Evolutionary conservation across 331 rosid genomes (phyloP).

Genomic region (Arachis monticola): DNA sequence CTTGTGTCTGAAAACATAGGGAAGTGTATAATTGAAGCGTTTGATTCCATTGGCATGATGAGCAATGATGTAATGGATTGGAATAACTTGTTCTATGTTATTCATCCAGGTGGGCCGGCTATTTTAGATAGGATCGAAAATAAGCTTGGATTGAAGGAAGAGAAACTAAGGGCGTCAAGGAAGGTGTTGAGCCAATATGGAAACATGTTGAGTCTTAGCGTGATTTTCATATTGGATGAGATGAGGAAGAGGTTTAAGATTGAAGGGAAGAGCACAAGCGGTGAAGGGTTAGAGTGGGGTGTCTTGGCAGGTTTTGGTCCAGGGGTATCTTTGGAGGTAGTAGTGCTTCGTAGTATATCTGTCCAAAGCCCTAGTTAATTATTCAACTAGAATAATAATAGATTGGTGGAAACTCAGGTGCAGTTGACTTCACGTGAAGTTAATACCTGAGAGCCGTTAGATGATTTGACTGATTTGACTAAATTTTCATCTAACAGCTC

Average conservation of each 20-base stretch:
- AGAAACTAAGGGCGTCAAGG: constrained; percentile 46
- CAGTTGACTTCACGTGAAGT: too few species aligned
- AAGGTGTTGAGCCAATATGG: constrained; percentile 45
- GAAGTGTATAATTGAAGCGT: too few species aligned
- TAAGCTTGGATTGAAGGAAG: constrained; percentile 37
- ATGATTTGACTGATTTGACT: too few species aligned
- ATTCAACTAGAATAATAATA: too few species aligned
- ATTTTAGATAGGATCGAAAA: constrained; percentile 43
- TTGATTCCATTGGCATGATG: too few species aligned
- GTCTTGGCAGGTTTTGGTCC: constrained; percentile 49
- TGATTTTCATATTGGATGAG: constrained; percentile 48
- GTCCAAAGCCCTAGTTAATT: neutral
- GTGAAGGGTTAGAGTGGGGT: constrained; percentile 56
- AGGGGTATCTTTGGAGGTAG: constrained; percentile 33
- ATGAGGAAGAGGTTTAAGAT: constrained; percentile 42
- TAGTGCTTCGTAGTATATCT: constrained; percentile 18
- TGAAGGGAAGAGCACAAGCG: constrained; percentile 46
- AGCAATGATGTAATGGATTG: too few species aligned
- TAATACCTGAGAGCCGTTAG: too few species aligned
- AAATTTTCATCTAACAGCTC: too few species aligned
- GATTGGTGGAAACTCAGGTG: too few species aligned
- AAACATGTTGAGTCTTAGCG: constrained; percentile 49
- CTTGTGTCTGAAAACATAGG: too few species aligned
- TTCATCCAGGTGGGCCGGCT: constrained; percentile 51
- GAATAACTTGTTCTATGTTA: constrained; percentile 33